Evolutionary conservation across 2,329 filamentous ascomycete genomes (phyloP).

Genomic region (Ceratocystis destructans): DNA sequence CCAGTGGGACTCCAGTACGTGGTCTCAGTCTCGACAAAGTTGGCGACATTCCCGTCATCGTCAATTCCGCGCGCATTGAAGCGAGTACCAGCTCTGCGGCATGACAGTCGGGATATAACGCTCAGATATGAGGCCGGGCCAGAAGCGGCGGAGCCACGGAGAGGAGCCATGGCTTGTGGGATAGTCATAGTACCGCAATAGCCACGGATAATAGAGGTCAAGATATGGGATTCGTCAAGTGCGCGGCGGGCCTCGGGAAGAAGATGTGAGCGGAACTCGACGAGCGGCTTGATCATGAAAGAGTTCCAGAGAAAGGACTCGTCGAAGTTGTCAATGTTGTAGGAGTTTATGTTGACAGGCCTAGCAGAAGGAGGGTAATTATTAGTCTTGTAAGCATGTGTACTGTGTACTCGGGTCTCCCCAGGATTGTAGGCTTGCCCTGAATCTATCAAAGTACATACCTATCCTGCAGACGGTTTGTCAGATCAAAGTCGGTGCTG

Average conservation of each 20-base stretch:
- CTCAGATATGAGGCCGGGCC: constrained; percentile 75
- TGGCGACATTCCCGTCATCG: constrained; percentile 92
- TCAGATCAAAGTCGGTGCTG: constrained; percentile 95
- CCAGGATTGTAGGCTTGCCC: too few relatives aligned
- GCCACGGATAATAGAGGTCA: constrained; percentile 87
- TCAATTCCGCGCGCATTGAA: constrained; percentile 98
- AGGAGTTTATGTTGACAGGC: constrained; percentile 59
- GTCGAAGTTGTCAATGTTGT: constrained; percentile 87
- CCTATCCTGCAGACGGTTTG: constrained; percentile 82
- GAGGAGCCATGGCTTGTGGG: constrained; percentile 59
- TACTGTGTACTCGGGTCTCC: too few relatives aligned
- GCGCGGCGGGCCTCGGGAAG: constrained; percentile 59
- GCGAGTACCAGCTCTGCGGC: constrained; percentile 76
- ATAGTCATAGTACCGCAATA: constrained; percentile 82
- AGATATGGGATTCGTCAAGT: constrained; percentile 72
- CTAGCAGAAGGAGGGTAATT: constrained; percentile 29
- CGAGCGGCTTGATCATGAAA: constrained; percentile 89
- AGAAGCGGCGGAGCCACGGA: constrained; percentile 36
- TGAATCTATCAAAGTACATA: constrained; percentile 26
- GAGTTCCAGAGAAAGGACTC: constrained; percentile 94
- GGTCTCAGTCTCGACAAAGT: constrained; percentile 97
- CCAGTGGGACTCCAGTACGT: constrained; percentile 71
- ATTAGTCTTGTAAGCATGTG: too few relatives aligned
- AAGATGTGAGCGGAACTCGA: constrained; percentile 75
- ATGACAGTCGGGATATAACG: constrained; percentile 82